Base-by-base conservation (phyloP, 108 stramenopile genomes). In the Hondaea fermentalgiana region DNA sequence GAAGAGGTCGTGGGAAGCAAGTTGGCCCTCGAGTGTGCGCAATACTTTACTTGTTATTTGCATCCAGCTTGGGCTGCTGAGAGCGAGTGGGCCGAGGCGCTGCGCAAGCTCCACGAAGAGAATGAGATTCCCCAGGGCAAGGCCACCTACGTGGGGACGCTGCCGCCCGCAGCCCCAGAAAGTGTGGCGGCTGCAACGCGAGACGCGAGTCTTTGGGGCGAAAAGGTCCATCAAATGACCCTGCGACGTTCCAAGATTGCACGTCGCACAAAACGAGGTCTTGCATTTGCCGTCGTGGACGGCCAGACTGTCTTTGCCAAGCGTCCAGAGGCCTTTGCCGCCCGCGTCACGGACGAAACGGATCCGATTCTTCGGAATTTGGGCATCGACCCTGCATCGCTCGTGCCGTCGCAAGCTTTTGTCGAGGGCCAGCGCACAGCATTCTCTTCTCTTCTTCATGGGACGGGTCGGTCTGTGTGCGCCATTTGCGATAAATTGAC, bases 1-100 rank as follows among this genome's bases (percentile, higher is more conserved):
- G 76, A 83, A 83, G 76, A 83, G 76, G 76, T 83, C 25, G 76
- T 83, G 45, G 76, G 76, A 35, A 53, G 51, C 51, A 83, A 83
- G 76, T 23, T 53, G 16, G 76, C 76, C 28, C 76, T 83, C 51
- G 76, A 47, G 25, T 83, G 76, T 35, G 76, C 76, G 19, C 49
- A 83, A 45, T 83, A 53, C 51, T 83, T 83, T 83, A 53, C 76
- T 17, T 83, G 76, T 45, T 83, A 83, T 53, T 35, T 83, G 76
- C 76, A 83, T 23, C 76, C 76, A 23, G 76, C 76, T 6, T 83
- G 76, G 76, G 76, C 76, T 35, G 6, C 76, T 6, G 19, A 53
- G 51, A 83, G 28, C 51, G 76, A 83, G 51, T 83, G 76, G 76
- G 76, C 76, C 25, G 23, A 83, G 51, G 6, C n/a, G n/a, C 45